Percentiles rank a stretch among this genome's conserved stretches.
Evolutionary conservation across 306 rosid genomes (phyloP).

Genomic region (Nissolia schottii): DNA sequence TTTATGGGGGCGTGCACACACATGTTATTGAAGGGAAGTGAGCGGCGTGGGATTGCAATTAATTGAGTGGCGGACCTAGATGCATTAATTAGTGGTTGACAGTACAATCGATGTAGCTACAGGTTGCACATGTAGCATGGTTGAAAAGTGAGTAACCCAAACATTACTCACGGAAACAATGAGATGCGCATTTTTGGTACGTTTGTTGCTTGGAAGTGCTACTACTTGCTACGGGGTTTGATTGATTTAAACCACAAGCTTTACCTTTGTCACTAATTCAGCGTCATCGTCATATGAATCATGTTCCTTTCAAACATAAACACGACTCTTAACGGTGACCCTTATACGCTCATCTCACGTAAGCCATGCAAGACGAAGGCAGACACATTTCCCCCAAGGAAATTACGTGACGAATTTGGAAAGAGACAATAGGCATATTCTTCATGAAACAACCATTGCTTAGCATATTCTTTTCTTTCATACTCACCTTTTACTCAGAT

Average conservation of each 20-base stretch:
- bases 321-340: neutral
- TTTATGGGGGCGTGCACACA: no score
- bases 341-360: neutral
- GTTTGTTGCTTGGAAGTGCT: neutral
- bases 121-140: no score
- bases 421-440: conserved; percentile 37
- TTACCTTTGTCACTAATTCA: neutral
- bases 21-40: no score
- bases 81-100: no score
- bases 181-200: neutral
- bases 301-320: conserved; percentile 8
- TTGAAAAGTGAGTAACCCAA: no score
- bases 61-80: no score
- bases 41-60: no score
- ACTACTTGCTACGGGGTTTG: neutral
- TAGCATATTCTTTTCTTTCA: conserved; percentile 36
- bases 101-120: no score
- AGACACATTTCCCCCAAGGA: neutral
- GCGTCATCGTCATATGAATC: neutral
- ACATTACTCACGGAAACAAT: neutral
- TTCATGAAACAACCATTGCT: neutral
- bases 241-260: neutral
- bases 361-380: conserved; percentile 20
- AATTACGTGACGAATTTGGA: conserved; percentile 32
- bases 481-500: neutral